phyloP scores from a whole-genome alignment of 2,329 filamentous ascomycete genomes.

The Fusarium aywerte region DNA sequence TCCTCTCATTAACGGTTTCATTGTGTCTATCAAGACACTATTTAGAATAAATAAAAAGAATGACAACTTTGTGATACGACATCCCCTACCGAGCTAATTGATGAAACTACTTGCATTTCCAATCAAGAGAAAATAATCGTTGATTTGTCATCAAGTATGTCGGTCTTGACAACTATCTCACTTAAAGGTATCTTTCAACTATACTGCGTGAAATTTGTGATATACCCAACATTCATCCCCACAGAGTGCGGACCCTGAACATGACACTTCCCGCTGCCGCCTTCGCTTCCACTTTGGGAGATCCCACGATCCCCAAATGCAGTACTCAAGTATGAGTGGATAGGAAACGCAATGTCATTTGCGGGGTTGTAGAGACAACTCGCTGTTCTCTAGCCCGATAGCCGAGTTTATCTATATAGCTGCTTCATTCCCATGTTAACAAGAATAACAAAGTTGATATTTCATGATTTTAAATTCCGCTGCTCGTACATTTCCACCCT shows the following conservation, averaged over 20 bases:
- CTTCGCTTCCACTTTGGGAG: constrained; percentile 7
- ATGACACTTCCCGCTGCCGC: constrained; percentile 10
- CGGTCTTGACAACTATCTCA: too few species aligned
- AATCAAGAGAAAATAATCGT: not conserved
- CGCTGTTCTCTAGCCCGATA: constrained; percentile 37
- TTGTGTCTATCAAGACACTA: constrained; percentile 4
- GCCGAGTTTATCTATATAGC: constrained; percentile 27
- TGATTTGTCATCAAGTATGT: not conserved
- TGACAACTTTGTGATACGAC: not conserved
- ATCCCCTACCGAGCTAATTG: not conserved
- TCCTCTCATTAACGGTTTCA: constrained; percentile 29
- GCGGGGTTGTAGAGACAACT: constrained; percentile 34
- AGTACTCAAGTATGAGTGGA: not conserved
- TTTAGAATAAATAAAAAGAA: constrained; percentile 1
- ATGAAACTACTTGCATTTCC: not conserved
- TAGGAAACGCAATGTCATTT: not conserved
- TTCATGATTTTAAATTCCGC: not conserved
- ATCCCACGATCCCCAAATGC: constrained; percentile 9
- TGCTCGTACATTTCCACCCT: not conserved
- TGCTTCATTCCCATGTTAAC: not conserved
- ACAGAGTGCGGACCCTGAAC: constrained; percentile 22
- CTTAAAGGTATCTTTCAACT: too few species aligned
- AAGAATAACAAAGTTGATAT: not conserved
- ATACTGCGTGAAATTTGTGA: not conserved
- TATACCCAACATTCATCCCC: constrained; percentile 9